Evolutionary conservation across 2,329 filamentous ascomycete species (phyloP), one percentile per base, ranked within the genome.

Genomic region (Cryphonectria radicalis): DNA sequence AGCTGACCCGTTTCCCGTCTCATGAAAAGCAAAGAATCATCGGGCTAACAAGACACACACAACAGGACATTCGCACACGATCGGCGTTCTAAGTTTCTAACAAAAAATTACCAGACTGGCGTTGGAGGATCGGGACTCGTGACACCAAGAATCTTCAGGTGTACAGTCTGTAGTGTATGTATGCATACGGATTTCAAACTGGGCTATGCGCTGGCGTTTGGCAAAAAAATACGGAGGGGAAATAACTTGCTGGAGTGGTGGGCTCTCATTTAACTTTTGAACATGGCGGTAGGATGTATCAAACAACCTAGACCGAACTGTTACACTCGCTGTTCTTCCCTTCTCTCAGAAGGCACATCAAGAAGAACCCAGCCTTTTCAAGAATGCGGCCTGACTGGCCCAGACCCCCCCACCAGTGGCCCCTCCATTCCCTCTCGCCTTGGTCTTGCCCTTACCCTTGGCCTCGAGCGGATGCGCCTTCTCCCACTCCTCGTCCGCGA

Each of bases 401-500:
- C 72, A 73, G 0, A 50, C 66, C 59, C 72, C 70, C 59, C 72
- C 70, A 4, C 70, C 72, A 4, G 32, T 63, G 3, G 57, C 63
- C 17, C 57, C 37, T 4, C n/a, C 35, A 22, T 13, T 67, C 3
- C 66, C 64, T 55, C 68, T 62, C 10, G 60, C 68, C 57, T 68
- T 70, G 76, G 75, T 71, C 72, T 71, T 71, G 11, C 65, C 76
- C 72, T 78, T 82, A 4, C 76, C 76, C 73, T 76, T 79, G 72
- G 75, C 75, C 76, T 86, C 81, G 63, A 90, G 77, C 0, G 91
- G 91, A 76, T 95, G 88, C 17, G 88, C 86, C 75, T 84, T 87
- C 81, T 94, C 93, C 93, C 93, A 95, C 68, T 84, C 84, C 78
- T 94, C 92, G 74, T 96, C 93, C 4, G 89, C 91, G 74, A 88